Evolutionary conservation across 1,284 basidiomycete species (phyloP), one percentile per base, ranked within the genome.

Genomic region (Moesziomyces sp.): DNA sequence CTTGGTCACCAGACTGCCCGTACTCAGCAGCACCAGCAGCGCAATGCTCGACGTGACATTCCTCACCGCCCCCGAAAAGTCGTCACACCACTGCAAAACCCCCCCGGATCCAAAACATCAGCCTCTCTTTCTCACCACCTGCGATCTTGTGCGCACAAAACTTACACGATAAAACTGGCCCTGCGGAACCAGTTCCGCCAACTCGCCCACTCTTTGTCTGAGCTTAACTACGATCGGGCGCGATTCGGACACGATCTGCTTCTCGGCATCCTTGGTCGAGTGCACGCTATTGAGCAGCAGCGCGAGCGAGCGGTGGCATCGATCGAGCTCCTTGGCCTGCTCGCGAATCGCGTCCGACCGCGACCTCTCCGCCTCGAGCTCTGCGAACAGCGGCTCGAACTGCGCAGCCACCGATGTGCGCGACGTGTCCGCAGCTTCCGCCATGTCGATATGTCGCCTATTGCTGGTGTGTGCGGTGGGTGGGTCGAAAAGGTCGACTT

Each of bases 251-350:
- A 30, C 30, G 2, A 30, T 30, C 2, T 8, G 30, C 30, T 30
- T 30, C 30, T 30, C 30, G 8, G 30, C 30, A 10, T 30, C 30
- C 6, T 30, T 30, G 30, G 70, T 69, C 6, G 76, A 78, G 45
- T 80, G 76, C 0, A 76, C 50, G 6, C 60, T 47, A 26, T 78
- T 77, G 24, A 78, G 53, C 13, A 62, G 16, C 1, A 65, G 63
- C 1, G 68, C 57, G 14, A 78, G 57, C 3, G 62, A 35, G 3
- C 78, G 64, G 30, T 62, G 63, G 13, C 59, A 45, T 3, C 62
- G 56, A 35, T 80, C 78, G 11, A 80, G 43, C 23, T 76, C 74
- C 48, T 80, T 78, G 28, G 59, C 44, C 19, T 72, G 64, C 26
- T 76, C 71, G 5, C 76, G 63, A 24, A 80, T 70, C 3, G 21